Evolutionary conservation across 2,329 filamentous ascomycete species (phyloP).

Genomic region (Ceratocystis harringtonii): DNA sequence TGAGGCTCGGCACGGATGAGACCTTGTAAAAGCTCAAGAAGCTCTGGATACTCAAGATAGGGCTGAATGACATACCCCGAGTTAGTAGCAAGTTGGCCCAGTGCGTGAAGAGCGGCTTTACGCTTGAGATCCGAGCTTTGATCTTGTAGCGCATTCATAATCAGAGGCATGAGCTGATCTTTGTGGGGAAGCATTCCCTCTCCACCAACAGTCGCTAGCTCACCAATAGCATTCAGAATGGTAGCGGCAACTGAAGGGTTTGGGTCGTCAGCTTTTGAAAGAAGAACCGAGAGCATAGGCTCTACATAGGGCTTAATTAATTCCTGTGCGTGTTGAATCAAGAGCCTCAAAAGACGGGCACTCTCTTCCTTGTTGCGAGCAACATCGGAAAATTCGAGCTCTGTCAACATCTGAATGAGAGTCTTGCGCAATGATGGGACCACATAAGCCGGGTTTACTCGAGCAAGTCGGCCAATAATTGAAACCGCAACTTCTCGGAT

Average conservation of each 20-base stretch:
- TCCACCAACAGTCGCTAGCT: slow-evolving; percentile 84
- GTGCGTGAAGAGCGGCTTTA: slow-evolving; percentile 75
- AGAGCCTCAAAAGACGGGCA: slow-evolving; percentile 76
- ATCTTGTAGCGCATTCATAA: slow-evolving; percentile 86
- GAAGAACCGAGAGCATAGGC: slow-evolving; percentile 84
- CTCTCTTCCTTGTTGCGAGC: slow-evolving; percentile 92
- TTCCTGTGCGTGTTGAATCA: slow-evolving; percentile 83
- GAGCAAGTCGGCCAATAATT: slow-evolving; percentile 85
- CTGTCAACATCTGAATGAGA: slow-evolving; percentile 87
- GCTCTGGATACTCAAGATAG: slow-evolving; percentile 85
- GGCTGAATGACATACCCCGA: slow-evolving; percentile 96
- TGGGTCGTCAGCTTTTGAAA: slow-evolving; percentile 77
- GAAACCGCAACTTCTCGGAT: slow-evolving; percentile 91
- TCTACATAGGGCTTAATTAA: slow-evolving; percentile 95
- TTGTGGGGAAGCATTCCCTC: slow-evolving; percentile 90
- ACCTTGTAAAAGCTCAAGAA: slow-evolving; percentile 80
- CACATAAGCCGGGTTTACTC: slow-evolving; percentile 89
- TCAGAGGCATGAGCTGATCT: slow-evolving; percentile 82
- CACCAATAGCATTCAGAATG: slow-evolving; percentile 87
- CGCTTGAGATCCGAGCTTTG: slow-evolving; percentile 80
- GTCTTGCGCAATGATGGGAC: slow-evolving; percentile 91
- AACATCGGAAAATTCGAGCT: slow-evolving; percentile 91
- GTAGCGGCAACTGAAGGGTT: slow-evolving; percentile 84
- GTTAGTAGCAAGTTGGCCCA: slow-evolving; percentile 87
- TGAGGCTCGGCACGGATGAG: slow-evolving; percentile 86